Base-by-base conservation (phyloP, 345 rosid species). In the Clarkia xantiana region DNA sequence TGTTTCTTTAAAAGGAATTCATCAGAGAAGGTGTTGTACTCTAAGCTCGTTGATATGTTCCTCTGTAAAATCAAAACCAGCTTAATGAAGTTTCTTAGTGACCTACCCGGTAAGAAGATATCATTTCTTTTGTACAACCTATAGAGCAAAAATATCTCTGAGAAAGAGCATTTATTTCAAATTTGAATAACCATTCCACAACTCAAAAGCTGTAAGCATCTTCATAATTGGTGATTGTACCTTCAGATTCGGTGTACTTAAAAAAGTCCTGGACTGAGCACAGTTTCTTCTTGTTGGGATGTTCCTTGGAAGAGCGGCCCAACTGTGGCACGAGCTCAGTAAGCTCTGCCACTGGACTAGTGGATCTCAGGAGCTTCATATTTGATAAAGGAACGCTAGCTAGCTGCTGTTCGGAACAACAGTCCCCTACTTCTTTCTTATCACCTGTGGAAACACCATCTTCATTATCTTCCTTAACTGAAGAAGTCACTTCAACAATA, bases 231-330 rank as follows among this genome's bases (percentile, higher is more conserved):
- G 48, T 19, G 7, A 23, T 51, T 51, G 70, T 81, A 91, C 98
- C 98, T 84, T 91, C 98, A 52, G 86, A 51, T 53, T 91, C 96
- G 0, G 98, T 86, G 78, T 91, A 91, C 77, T 94, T 81, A 71
- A 91, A 91, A 75, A 91, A 91, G 64, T 91, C 94, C 76, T 91
- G 98, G 54, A 86, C 98, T 44, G 98, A 91, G 54, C 84, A 57
- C 12, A 91, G 76, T 39, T 78, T 91, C 64, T 86, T 91, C 87
- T 91, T 91, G 75, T 91, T 96, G 3, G 98, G 98, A 56, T 86
- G 73, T 44, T 86, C 96, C 56, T 70, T 79, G 14, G 93, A 73
- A 53, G 94, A 60, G 42, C 93, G 64, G 40, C 96, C 94, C 59
- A 86, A 43, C 1, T 74, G 88, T 2, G 89, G 94, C 57, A 86